Base-by-base conservation (phyloP, 1,139 yeast genomes). In the Pichia sp. region DNA sequence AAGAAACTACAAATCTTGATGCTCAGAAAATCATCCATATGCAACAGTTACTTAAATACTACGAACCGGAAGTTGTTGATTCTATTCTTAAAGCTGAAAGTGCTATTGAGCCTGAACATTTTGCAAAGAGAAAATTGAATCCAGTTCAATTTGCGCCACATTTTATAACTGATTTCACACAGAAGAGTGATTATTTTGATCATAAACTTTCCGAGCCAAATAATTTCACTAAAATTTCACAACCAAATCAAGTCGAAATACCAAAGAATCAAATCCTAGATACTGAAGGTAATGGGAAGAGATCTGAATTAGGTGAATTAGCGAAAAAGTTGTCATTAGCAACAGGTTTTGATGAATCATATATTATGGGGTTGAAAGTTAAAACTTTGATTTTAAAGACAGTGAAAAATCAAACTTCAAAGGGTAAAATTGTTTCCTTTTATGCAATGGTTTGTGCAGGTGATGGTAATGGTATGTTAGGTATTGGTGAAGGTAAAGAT, bases 401-500 rank as follows among this genome's bases (percentile, higher is more conserved):
- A 46, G 97, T 91, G 24, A 82, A 89, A 43, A 86, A 89, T 60
- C 95, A 88, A 71, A 91, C 97, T 2, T 78, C 89, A 37, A 85
- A 88, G 69, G 98, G 98, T 60, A 91, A 89, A 61, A 85, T 86
- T 51, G 79, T 83, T 37, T 79, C 88, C 36, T 83, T 79, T 61
- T 91, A 85, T 61, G 84, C 89, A 1, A 64, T 91, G 55, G 93
- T 89, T 9, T 85, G 89, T 32, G 96, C 84, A 8, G 99, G 99
- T 36, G 95, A 93, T 63, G 74, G 79, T 45, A 82, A 84, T 51
- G 99, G 99, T 49, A 84, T 88, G 80, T 70, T 89, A 47, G 98
- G 98, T 35, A 69, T 89, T 39, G 99, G 98, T 42, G 95, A 88
- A 62, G 99, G 98, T 45, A 85, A 85, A 58, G 89, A 91, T 44